Evolutionary conservation across 2,329 filamentous ascomycete species (phyloP).

Genomic region (Ophiognomonia clavigignenti-juglandacearum): DNA sequence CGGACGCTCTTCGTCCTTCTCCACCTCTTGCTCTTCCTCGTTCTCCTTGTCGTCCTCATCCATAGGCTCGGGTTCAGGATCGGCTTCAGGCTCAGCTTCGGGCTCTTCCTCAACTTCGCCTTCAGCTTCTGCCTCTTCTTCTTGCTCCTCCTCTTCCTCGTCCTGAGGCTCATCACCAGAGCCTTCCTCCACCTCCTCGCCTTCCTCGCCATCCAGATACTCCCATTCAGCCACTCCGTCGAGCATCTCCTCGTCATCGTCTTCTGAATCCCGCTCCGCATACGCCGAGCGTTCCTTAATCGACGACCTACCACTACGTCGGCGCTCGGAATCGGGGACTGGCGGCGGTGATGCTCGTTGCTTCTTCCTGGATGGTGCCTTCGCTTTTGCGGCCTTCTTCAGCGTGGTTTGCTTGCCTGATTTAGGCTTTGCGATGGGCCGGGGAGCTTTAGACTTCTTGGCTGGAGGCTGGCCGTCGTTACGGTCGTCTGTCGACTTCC

Average conservation of each 20-base stretch:
- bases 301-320: conserved; percentile 48
- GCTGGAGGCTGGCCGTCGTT: conserved; percentile 38
- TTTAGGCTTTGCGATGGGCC: conserved; percentile 26
- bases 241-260: conserved; percentile 58
- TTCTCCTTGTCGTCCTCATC: conserved; percentile 2
- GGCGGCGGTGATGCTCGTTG: conserved; percentile 25
- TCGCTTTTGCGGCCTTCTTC: conserved; percentile 23
- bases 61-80: background rate
- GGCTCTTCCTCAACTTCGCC: conserved; percentile 7
- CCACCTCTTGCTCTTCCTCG: conserved; percentile 3
- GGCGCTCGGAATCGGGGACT: conserved; percentile 40
- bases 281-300: conserved; percentile 41
- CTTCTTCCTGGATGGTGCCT: conserved; percentile 27
- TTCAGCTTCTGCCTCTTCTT: conserved; percentile 4
- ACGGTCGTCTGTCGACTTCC: conserved; percentile 49
- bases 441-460: conserved; percentile 32
- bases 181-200: conserved; percentile 20
- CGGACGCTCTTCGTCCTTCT: conserved; percentile 6
- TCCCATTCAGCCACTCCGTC: conserved; percentile 57
- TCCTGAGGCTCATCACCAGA: conserved; percentile 20
- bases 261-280: conserved; percentile 51
- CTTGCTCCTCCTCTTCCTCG: conserved; percentile 13
- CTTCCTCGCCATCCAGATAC: conserved; percentile 38
- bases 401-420: conserved; percentile 25
- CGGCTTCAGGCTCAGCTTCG: background rate